Evolutionary conservation across 768 basidiomycete genomes (phyloP), one percentile per base, ranked within the genome.

Genomic region (Filobasidium wieringae): DNA sequence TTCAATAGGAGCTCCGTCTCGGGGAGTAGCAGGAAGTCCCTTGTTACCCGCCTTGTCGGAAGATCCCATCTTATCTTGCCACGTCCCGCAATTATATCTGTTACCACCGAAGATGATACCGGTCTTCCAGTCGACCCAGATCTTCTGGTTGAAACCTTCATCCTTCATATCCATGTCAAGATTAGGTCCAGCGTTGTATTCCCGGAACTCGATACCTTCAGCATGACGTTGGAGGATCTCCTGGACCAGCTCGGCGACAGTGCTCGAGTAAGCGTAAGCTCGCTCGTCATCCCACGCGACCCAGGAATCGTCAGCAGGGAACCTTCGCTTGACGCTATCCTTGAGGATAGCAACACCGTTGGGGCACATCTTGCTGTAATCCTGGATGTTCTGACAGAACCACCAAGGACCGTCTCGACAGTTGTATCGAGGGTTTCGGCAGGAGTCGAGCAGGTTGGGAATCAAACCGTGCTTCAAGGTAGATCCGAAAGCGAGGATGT

Each of bases 361-460:
- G 0, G 95, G 92, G 0, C 86, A 88, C 72, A 79, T 84, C 45
- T 75, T 76, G 22, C 82, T 84, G 71, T 96, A 97, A 72, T 97
- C 91, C 68, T 97, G 95, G 55, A 99, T 95, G 68, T 87, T 95
- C 72, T 99, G 93, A 58, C 96, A 72, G 87, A 97, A 93, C 89
- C 91, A 97, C 93, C 70, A 66, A 4, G 95, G 93, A 7, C 89
- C 90, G 71, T 99, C 95, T 53, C 95, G 84, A 4, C 89, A 97
- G 73, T 97, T 97, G 74, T 75, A 88, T 84, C 91, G 79, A 17
- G 92, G 92, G 59, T 77, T 86, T 50, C 84, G 81, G 26, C 85
- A 78, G 12, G 91, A 95, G 74, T 97, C 93, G 57, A 99, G 77
- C 36, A 99, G 75, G 72, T 99, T 99, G 0, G 95, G 95, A 64